Base-by-base conservation (phyloP, 768 basidiomycete genomes). In the Suillus weaverae region DNA sequence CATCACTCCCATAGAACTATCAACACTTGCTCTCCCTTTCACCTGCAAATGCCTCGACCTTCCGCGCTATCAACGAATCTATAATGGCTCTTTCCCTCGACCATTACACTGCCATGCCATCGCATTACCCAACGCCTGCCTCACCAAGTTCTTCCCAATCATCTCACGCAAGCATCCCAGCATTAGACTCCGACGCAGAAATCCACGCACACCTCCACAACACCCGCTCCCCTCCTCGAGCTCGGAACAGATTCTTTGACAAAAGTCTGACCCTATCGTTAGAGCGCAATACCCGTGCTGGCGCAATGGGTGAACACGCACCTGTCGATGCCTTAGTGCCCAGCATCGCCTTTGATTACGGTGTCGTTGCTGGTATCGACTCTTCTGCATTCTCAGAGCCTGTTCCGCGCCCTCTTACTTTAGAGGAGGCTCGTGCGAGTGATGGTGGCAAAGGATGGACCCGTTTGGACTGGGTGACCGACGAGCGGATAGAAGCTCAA, bases 281-380 rank as follows among this genome's bases (percentile, higher is more conserved):
- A 43, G 96, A 99, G 73, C 85, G 89, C 1, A 91, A 90, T 62
- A 89, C 89, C 2, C 88, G 92, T 43, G 92, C 93, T 7, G 92
- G 94, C 44, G 90, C 91, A 48, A 86, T 88, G 70, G 96, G 96
- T 5, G 96, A 98, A 77, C 95, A 97, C 74, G 91, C 93, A 0
- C 89, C 92, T 0, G 89, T 89, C 64, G 96, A 97, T 67, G 97
- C 95, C 1, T 81, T 98, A 16, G 88, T 96, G 2, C 95, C 95
- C 0, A 92, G 91, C 66, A 90, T 95, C 56, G 87, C 92, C 9
- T 87, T 88, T 38, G 94, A 97, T 69, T 96, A 92, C 69, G 88
- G 88, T 1, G 79, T 97, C 43, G 85, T 86, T 0, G 83, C 91
- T 69, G 86, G 85, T 9, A 81, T 95, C 13, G 86, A 91, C 63